These are phyloP conservation scores for Ogataea ganodermae DNA, from an alignment of 805 yeast genomes.

Conservation along the genomic window DNA sequence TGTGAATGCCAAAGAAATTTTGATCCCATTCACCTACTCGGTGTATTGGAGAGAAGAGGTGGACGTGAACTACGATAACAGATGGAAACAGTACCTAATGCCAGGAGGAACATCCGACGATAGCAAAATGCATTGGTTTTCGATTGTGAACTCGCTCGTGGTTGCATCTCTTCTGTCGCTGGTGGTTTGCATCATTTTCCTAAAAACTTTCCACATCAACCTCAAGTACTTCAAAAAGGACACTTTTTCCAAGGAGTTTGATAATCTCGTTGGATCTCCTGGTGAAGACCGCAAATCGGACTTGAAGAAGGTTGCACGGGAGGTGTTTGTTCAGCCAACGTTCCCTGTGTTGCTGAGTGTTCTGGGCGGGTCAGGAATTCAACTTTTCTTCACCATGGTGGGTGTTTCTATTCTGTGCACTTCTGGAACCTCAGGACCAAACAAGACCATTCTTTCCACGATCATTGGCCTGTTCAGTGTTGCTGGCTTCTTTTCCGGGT, in stretches of 20 bases:
- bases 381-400: constrained; percentile 62
- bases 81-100: constrained; percentile 67
- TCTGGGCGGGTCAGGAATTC: constrained; percentile 73
- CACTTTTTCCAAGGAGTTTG: constrained; percentile 18
- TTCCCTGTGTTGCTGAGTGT: constrained; percentile 52
- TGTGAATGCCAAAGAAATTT: constrained; percentile 40
- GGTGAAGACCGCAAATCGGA: constrained; percentile 27
- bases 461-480: constrained; percentile 60
- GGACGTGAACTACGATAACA: constrained; percentile 59
- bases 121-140: constrained; percentile 72
- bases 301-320: constrained; percentile 58
- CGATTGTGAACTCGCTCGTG: constrained; percentile 70
- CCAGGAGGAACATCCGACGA: constrained; percentile 48
- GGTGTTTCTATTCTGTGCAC: constrained; percentile 63
- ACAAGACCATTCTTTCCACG: constrained; percentile 62
- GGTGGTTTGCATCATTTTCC: constrained; percentile 63
- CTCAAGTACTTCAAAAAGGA: constrained; percentile 29
- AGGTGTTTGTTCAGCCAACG: constrained; percentile 56
- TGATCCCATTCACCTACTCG: constrained; percentile 79
- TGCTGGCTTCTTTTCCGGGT: constrained; percentile 78
- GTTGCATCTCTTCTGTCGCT: constrained; percentile 62
- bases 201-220: constrained; percentile 56
- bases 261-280: constrained; percentile 14
- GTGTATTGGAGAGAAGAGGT: constrained; percentile 87
- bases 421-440: constrained; percentile 60